Evolutionary conservation across 371 early-diverging fungal genomes (phyloP), one percentile per base, ranked within the genome.

Genomic region (Smittium mucronatum): DNA sequence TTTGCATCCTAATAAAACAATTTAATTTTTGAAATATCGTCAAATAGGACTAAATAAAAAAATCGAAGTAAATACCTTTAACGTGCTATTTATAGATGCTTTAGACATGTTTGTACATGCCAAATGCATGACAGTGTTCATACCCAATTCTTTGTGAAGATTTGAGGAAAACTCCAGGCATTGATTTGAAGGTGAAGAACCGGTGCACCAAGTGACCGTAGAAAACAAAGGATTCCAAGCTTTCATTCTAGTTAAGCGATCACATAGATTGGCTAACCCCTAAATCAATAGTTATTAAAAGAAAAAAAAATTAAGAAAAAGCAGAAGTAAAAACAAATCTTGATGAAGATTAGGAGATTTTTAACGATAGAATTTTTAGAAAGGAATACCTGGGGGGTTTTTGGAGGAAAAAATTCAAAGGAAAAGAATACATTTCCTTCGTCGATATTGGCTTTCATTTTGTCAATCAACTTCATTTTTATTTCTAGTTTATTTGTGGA

Each of bases 391-490:
- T 89, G 86, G 70, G 90, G 89, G 25, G 98, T 97, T 80, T 95
- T 97, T 68, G 98, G 98, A 30, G 98, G 98, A 72, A 96, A 97
- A 81, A 87, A 97, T 83, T 97, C 98, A 76, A 97, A 92, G 28
- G 95, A 95, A 81, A 88, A 92, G 64, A 76, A 81, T 57, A 85
- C 73, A 47, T 47, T 47, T 11, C 47, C 47, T 47, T 47, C 47
- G 21, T 5, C 47, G 21, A 47, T 47, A 11, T 21, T 47, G 5
- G 47, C 47, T 47, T 5, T 11, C 5, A 47, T 47, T 47, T 47
- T 47, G 47, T 47, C 21, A 11, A 47, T 47, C 21, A 47, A 47
- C 47, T 47, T 47, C 47, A 47, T 47, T 5, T 21, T 47, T 47
- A n/a, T n/a, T n/a, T n/a, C n/a, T n/a, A n/a, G n/a, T n/a, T n/a